These are phyloP conservation scores for Microsporum ferrugineum DNA, from an alignment of 2,329 filamentous ascomycete species.

Conservation along the genomic window DNA sequence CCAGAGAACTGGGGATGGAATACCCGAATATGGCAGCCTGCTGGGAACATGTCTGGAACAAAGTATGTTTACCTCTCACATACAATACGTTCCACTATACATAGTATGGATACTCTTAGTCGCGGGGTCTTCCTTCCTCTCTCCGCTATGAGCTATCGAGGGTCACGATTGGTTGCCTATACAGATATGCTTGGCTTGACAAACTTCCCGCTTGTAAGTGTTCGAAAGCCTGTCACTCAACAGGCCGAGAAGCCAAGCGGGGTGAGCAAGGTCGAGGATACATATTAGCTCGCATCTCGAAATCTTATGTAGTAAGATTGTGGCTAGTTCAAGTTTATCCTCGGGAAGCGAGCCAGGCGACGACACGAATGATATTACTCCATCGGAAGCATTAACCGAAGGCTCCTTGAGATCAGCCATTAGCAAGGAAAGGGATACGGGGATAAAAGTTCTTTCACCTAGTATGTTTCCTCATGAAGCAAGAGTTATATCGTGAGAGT, in stretches of 20 bases:
- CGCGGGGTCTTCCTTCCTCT: neutral
- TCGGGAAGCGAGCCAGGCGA: neutral
- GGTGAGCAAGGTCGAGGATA: neutral
- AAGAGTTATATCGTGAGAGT: neutral
- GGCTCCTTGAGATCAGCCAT: neutral
- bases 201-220: neutral
- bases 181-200: neutral
- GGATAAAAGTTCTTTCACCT: neutral
- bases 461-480: neutral
- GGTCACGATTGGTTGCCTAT: neutral
- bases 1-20: neutral
- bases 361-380: neutral
- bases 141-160: neutral
- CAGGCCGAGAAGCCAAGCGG: neutral
- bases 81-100: neutral
- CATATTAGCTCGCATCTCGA: neutral
- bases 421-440: neutral
- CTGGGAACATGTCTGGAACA: neutral
- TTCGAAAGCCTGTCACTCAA: neutral
- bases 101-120: neutral
- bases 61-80: neutral
- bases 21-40: neutral
- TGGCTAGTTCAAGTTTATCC: neutral
- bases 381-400: neutral
- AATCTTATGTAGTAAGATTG: neutral